These are phyloP conservation scores for Planoprotostelium fungivorum DNA, from an alignment of 78 protist genomes.

Conservation along the genomic window DNA sequence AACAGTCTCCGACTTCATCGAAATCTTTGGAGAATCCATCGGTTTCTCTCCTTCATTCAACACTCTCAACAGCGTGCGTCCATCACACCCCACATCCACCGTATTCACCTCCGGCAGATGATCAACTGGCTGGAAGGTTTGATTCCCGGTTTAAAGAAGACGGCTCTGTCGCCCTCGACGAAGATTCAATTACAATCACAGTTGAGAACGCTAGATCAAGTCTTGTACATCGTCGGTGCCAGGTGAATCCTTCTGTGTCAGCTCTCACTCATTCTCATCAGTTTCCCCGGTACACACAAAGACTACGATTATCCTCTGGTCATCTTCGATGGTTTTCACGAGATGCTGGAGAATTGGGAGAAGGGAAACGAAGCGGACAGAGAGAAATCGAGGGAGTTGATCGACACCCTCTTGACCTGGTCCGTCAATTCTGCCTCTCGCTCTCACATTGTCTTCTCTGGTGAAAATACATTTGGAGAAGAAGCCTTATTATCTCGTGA, in stretches of 20 bases:
- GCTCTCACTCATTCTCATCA: not conserved
- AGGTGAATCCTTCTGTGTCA: not conserved
- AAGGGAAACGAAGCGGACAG: not conserved
- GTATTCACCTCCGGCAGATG: not conserved
- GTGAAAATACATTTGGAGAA: not conserved
- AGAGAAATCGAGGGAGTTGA: not conserved
- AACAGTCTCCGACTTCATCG: not conserved
- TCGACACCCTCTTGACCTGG: not conserved
- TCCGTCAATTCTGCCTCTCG: not conserved
- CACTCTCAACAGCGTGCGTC: not conserved
- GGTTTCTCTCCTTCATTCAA: not conserved
- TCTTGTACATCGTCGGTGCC: not conserved
- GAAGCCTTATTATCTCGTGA: not conserved
- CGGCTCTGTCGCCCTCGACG: not conserved
- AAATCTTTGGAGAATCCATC: not conserved
- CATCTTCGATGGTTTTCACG: not conserved
- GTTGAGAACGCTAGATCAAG: not conserved
- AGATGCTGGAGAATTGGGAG: not conserved
- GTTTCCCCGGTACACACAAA: not conserved
- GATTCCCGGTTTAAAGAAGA: not conserved
- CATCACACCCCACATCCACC: too few species aligned
- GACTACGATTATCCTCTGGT: not conserved
- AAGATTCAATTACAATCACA: not conserved
- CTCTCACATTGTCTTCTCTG: not conserved
- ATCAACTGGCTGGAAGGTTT: not conserved